phyloP scores from a whole-genome alignment of 202 grass and related monocot species.

The Cymbopogon flexuosus region DNA sequence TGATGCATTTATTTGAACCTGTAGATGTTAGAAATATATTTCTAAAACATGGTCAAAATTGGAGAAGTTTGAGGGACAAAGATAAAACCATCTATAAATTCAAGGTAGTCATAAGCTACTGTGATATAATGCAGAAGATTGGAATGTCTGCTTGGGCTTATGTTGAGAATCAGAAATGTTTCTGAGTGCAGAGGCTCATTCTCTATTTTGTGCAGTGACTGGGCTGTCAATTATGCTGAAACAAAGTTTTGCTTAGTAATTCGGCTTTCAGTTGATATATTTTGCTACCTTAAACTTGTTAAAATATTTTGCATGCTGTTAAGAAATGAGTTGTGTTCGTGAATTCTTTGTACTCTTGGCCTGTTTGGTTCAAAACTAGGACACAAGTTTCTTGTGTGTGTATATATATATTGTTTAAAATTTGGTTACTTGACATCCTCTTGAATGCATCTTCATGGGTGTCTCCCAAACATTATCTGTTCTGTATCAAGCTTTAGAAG shows the following conservation, averaged over 20 bases:
- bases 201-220: slow-evolving; percentile 6
- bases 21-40: not conserved
- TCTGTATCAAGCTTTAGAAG: not conserved
- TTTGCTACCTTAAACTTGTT: not conserved
- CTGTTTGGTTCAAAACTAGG: not conserved
- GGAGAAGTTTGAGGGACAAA: not conserved
- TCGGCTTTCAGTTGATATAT: not conserved
- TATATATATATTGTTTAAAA: not conserved
- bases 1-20: not conserved
- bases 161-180: slow-evolving; percentile 7
- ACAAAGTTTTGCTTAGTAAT: not conserved
- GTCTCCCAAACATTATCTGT: not conserved
- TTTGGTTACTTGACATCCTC: not conserved
- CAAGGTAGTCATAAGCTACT: not conserved
- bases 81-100: not conserved
- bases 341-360: not conserved
- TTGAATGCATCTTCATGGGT: not conserved
- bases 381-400: not conserved
- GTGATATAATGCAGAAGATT: not conserved
- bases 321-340: not conserved
- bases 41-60: not conserved
- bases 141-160: not conserved
- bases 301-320: not conserved
- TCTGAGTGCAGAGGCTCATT: not conserved
- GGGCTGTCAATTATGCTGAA: not conserved